Conservation (phyloP, 2,329 filamentous ascomycete species). For the Talaromyces sp. region DNA sequence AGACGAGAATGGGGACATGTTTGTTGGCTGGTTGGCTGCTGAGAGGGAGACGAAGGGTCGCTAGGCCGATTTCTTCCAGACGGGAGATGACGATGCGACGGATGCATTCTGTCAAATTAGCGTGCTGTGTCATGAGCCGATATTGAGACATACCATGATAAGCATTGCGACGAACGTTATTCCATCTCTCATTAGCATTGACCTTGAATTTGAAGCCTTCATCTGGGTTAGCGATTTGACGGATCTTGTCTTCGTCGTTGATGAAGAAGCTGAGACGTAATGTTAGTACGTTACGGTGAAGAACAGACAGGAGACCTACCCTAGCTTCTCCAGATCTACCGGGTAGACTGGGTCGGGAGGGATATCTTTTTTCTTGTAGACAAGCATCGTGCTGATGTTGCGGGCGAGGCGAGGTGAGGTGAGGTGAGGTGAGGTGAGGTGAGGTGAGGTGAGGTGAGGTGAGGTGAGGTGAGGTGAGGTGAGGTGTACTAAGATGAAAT, state of each 20-base stretch:
- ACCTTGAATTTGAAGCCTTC: constrained; percentile 72
- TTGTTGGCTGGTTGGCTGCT: constrained; percentile 48
- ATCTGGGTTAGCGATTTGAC: constrained; percentile 64
- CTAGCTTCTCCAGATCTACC: constrained; percentile 64
- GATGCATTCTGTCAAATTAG: constrained; percentile 55
- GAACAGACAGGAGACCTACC: constrained; percentile 51
- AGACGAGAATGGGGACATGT: constrained; percentile 67
- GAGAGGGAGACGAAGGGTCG: constrained; percentile 61
- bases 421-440: no score
- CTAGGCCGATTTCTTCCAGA: constrained; percentile 59
- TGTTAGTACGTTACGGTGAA: neutral
- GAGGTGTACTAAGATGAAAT: neutral
- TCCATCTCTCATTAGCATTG: constrained; percentile 71
- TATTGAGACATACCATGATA: constrained; percentile 60
- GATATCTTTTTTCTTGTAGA: constrained; percentile 64
- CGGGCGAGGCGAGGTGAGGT: neutral
- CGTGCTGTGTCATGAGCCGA: neutral
- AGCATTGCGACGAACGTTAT: constrained; percentile 68
- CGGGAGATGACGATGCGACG: constrained; percentile 60
- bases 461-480: neutral
- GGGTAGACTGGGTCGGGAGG: constrained; percentile 68
- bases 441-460: neutral
- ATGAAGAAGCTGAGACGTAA: constrained; percentile 62
- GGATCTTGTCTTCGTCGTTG: constrained; percentile 71
- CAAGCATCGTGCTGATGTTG: constrained; percentile 63